These are phyloP conservation scores for Suillus tomentosus DNA, from an alignment of 768 basidiomycete species.

Conservation along the genomic window DNA sequence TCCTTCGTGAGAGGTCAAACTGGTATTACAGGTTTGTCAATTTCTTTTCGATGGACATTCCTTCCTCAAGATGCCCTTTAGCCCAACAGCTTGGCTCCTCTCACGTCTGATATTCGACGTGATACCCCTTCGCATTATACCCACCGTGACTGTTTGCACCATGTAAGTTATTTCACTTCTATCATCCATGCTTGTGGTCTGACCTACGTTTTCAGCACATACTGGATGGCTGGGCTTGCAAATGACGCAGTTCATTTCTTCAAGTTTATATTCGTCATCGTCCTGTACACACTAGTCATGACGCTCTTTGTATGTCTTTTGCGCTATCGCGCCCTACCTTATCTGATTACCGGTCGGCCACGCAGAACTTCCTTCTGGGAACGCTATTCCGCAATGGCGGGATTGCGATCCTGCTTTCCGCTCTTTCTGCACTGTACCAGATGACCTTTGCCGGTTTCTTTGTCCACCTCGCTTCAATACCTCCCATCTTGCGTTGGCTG, in stretches of 20 bases:
- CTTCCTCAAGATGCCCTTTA: conserved; percentile 29
- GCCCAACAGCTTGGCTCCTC: conserved; percentile 90
- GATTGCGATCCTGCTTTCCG: conserved; percentile 86
- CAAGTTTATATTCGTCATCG: conserved; percentile 91
- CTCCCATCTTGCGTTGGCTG: conserved; percentile 90
- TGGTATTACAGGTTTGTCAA: conserved; percentile 74
- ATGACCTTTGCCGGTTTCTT: conserved; percentile 95
- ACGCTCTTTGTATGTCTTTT: conserved; percentile 71
- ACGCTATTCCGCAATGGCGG: conserved; percentile 84
- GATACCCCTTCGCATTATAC: conserved; percentile 84
- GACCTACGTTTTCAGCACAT: conserved; percentile 52
- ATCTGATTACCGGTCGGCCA: conserved; percentile 1
- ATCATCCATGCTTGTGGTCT: conserved; percentile 1
- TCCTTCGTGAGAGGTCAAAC: conserved; percentile 86
- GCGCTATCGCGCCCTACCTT: not conserved
- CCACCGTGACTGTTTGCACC: conserved; percentile 83
- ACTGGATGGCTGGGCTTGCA: conserved; percentile 94
- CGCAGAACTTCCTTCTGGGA: conserved; percentile 87
- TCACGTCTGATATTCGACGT: conserved; percentile 88
- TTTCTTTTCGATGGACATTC: not conserved
- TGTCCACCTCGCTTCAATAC: conserved; percentile 82
- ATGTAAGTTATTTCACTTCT: conserved; percentile 53
- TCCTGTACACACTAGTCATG: conserved; percentile 82
- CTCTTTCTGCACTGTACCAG: conserved; percentile 72
- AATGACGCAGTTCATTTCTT: conserved; percentile 81